Evolutionary conservation across 768 basidiomycete genomes (phyloP).

Genomic region (Amanita brunnescens): DNA sequence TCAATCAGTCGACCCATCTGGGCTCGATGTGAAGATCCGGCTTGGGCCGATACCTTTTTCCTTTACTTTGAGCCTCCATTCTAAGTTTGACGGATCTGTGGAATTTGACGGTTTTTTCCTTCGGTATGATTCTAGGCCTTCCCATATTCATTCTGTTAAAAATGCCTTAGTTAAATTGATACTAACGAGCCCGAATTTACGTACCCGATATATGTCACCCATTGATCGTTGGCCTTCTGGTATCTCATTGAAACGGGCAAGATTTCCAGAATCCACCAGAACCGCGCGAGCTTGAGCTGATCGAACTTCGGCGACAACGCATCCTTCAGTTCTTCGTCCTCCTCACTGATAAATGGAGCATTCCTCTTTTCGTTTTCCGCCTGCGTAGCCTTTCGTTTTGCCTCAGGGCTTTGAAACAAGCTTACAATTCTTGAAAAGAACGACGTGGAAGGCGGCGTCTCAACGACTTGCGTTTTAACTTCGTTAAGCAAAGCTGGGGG

Average conservation of each 20-base stretch:
- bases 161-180: neutral
- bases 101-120: constrained; percentile 35
- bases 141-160: constrained; percentile 28
- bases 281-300: constrained; percentile 34
- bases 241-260: constrained; percentile 34
- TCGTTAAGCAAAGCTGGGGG: constrained; percentile 23
- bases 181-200: constrained; percentile 9
- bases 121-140: constrained; percentile 29
- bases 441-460: constrained; percentile 16
- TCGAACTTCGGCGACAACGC: constrained; percentile 51
- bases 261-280: constrained; percentile 68
- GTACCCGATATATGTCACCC: constrained; percentile 27
- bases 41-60: constrained; percentile 21
- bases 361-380: constrained; percentile 8
- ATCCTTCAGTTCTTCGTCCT: constrained; percentile 49
- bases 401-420: constrained; percentile 14
- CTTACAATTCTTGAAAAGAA: constrained; percentile 17
- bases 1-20: constrained; percentile 26
- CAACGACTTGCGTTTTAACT: constrained; percentile 14
- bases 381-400: constrained; percentile 5
- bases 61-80: constrained; percentile 37
- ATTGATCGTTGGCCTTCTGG: constrained; percentile 28
- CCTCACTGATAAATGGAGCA: constrained; percentile 8
- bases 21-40: constrained; percentile 22
- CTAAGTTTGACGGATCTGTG: constrained; percentile 45